A percentile compares a stretch with the other conserved stretches of the same genome.
Conservation (phyloP, 148 eudicot genomes). For the Limonium bicolor region DNA sequence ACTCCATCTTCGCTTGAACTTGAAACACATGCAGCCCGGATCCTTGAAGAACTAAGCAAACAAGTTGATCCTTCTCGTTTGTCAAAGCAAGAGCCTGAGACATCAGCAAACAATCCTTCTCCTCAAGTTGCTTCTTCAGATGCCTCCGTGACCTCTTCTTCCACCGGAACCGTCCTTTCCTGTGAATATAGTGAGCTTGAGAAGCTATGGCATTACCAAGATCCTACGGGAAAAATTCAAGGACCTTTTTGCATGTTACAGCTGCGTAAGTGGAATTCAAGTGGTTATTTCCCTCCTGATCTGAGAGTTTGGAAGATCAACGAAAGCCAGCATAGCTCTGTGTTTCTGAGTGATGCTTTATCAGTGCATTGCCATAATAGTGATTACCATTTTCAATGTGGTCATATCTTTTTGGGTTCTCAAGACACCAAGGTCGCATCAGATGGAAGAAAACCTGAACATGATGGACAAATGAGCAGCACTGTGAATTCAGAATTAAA, state of each 20-base stretch:
- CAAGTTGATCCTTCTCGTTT: constrained; percentile 18
- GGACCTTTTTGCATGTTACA: constrained; percentile 78
- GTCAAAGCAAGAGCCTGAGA: constrained; percentile 18
- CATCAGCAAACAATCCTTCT: constrained; percentile 15
- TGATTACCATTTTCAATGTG: constrained; percentile 5
- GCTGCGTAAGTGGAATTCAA: constrained; percentile 68
- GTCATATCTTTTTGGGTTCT: constrained; percentile 6
- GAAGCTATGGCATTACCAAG: constrained; percentile 75
- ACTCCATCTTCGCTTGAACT: constrained; percentile 6
- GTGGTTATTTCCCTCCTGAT: constrained; percentile 60
- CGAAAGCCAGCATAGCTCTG: constrained; percentile 37
- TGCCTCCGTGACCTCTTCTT: constrained; percentile 20
- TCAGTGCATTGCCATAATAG: constrained; percentile 24
- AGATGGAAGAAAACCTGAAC: constrained; percentile 11
- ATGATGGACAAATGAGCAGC: constrained; percentile 16
- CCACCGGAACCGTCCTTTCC: constrained; percentile 18
- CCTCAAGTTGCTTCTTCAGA: constrained; percentile 23
- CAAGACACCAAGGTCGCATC: constrained; percentile 21
- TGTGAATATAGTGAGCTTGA: constrained; percentile 32
- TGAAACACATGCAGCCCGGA: constrained; percentile 8
- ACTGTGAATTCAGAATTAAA: constrained; percentile 9
- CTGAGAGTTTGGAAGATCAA: constrained; percentile 66
- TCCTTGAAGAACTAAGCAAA: constrained; percentile 21
- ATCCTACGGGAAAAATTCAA: constrained; percentile 67
- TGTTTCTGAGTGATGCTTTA: constrained; percentile 54